Evolutionary conservation across 805 yeast genomes (phyloP), one percentile per base, ranked within the genome.

Genomic region (Pichia ethanolica): DNA sequence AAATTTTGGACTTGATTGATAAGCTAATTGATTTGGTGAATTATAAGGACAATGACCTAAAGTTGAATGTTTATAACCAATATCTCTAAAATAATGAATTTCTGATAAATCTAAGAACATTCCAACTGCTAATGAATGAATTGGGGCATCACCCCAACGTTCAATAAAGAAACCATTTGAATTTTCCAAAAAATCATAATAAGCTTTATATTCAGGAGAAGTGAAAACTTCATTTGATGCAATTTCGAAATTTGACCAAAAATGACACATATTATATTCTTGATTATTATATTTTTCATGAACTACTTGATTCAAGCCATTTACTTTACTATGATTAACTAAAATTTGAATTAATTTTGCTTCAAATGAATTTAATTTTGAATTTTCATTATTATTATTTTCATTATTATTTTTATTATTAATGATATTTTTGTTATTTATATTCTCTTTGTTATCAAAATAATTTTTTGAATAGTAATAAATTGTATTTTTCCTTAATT

Each of bases 71-170:
- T 79, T 73, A 66, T 90, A 91, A 0, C 98, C 98, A 55, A 91
- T 83, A 61, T 91, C 97, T 54, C 97, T 71, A 68, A 91, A 91
- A 67, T 89, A 91, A 67, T 91, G 97, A 9, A 91, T 70, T 50
- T 90, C 87, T 2, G 77, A 70, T 3, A 82, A 65, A 51, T 84
- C 74, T 39, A 90, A 69, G 58, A 86, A 72, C 76, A 93, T 73
- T 0, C 89, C 91, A 5, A 86, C 78, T 0, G 95, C 98, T 26
- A 93, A 66, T 0, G 97, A 83, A 64, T 89, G 97, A 5, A 91
- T 82, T 0, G 97, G 96, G 0, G 97, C 97, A 72, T 91, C 98
- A 2, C 98, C 98, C 98, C 98, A 91, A 60, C 99, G 71, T 64
- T 93, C 97, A 47, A 77, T 75, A 74, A 82, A 89, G 61, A 91